Conservation (phyloP, 345 rosid genomes). For the Anastatica hierochuntica region DNA sequence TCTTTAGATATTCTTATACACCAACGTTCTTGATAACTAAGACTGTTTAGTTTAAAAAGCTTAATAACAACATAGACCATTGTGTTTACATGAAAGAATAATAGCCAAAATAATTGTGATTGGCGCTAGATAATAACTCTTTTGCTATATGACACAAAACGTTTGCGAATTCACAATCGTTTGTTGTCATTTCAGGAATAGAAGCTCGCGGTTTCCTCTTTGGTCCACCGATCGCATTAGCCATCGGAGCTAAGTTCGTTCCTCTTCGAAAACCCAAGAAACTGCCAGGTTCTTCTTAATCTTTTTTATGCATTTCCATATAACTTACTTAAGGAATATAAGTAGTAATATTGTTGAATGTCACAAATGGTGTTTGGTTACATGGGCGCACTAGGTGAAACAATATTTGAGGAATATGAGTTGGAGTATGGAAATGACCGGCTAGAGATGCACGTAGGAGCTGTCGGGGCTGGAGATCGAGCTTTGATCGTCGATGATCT, state of each 20-base stretch:
- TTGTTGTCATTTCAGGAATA: constrained; percentile 50
- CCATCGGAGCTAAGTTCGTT: constrained; percentile 95
- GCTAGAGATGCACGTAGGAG: constrained; percentile 91
- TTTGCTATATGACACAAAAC: not conserved
- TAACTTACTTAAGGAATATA: not conserved
- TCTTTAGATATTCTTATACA: not conserved
- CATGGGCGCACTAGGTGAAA: constrained; percentile 44
- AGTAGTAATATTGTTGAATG: not conserved
- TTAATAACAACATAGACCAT: not conserved
- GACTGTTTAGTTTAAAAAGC: not conserved
- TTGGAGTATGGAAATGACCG: constrained; percentile 89
- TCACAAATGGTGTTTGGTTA: not conserved
- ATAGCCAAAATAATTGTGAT: not conserved
- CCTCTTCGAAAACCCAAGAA: constrained; percentile 89
- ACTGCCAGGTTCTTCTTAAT: constrained; percentile 63
- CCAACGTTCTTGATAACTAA: not conserved
- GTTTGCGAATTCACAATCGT: too few relatives aligned
- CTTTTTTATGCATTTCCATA: not conserved
- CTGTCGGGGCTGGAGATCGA: constrained; percentile 60
- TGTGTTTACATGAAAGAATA: not conserved
- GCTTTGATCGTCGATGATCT: constrained; percentile 87
- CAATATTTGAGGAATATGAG: constrained; percentile 71
- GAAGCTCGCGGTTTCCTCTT: constrained; percentile 96
- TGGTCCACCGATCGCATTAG: constrained; percentile 94
- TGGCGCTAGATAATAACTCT: not conserved